phyloP scores from a whole-genome alignment of 169 alveolate species.

The Pseudocohnilembus persalinus region DNA sequence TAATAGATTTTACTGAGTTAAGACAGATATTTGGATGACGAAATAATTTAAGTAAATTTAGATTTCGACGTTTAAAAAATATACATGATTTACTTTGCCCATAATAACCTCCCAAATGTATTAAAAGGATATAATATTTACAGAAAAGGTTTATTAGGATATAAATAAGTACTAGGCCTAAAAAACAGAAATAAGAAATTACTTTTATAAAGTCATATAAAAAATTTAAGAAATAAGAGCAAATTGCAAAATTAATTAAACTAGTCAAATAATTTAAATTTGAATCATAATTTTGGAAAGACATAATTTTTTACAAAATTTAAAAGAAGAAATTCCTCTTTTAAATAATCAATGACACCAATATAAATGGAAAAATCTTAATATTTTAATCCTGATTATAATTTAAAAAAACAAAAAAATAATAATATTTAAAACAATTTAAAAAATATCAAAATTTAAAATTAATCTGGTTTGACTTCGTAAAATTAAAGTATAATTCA shows the following conservation, averaged over 20 bases:
- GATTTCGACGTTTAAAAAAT: background rate
- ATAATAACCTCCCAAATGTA: background rate
- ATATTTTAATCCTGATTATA: no score
- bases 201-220: background rate
- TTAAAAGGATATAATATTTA: background rate
- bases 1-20: background rate
- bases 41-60: no score
- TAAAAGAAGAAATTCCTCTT: background rate
- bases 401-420: no score
- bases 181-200: background rate
- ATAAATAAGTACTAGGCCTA: background rate
- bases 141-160: background rate
- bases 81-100: background rate
- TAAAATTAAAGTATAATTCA: no score
- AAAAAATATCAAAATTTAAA: no score
- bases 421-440: no score
- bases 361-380: no score
- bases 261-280: background rate
- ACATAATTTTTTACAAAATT: background rate
- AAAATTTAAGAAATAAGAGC: no score
- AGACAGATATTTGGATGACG: background rate
- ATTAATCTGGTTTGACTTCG: no score
- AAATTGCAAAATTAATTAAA: no score
- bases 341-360: no score
- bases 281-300: background rate